Base-by-base conservation (phyloP, 2,329 filamentous ascomycete genomes). In the Hymenoscyphus albidus region DNA sequence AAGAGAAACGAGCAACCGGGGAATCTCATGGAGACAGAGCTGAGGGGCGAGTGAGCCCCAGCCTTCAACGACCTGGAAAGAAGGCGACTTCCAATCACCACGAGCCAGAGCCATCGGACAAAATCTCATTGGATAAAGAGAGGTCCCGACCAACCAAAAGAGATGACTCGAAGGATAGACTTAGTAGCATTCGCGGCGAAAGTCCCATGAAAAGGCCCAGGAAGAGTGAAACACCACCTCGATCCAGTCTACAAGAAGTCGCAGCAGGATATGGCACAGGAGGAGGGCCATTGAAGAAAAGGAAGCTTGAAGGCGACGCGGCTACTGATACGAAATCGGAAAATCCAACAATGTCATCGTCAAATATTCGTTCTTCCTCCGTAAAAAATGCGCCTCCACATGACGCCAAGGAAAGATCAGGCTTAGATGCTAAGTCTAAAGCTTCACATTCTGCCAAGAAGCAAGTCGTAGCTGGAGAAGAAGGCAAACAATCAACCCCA, bases 111-210 rank as follows among this genome's bases (percentile, higher is more conserved):
- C 61, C 58, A 13, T 64, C 64, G n/a, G 73, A 74, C 16, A 71
- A 68, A 62, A 62, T 67, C 16, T 35, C 64, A 18, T 62, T 65
- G 27, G 68, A 71, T 32, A 69, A 69, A 54, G 85, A 87, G 67
- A 80, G 84, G 61, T 83, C 85, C 27, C 86, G 87, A 70, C 82
- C 84, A 18, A 74, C 88, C 13, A 88, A 86, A 72, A 80, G 85
- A 64, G 85, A 88, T 66, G 84, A 86, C 67, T 85, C 85, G 3
- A 81, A 81, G 61, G 86, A 88, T 65, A 78, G 81, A 38, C 74
- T 82, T 13, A 80, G 80, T 9, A 71, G 70, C 39, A 78, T 81
- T 57, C 78, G 81, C 7, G 79, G 80, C 14, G 85, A 88, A 32
- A 78, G 76, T 61, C 77, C 83, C 6, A 74, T 78, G n/a, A 89